phyloP scores from a whole-genome alignment of 2,329 filamentous ascomycete species.

The Akanthomyces lecanii region DNA sequence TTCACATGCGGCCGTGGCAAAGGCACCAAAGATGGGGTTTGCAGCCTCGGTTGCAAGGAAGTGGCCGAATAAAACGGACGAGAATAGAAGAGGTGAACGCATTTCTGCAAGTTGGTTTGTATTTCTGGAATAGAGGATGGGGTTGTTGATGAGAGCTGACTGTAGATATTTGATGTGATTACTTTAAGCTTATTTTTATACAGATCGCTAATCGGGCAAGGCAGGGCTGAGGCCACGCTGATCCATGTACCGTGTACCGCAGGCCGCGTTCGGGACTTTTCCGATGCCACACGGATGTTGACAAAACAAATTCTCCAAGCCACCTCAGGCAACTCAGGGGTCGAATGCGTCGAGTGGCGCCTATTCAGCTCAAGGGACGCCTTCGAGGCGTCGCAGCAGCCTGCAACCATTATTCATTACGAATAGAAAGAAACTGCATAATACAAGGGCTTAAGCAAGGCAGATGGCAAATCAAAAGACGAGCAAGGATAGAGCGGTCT shows the following conservation, averaged over 20 bases:
- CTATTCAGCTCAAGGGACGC: neutral
- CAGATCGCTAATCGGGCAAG: neutral
- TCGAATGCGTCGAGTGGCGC: neutral
- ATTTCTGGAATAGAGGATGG: neutral
- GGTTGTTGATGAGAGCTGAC: rapidly evolving
- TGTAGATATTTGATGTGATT: neutral
- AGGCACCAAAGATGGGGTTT: neutral
- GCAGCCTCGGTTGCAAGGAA: neutral
- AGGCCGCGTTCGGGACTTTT: neutral
- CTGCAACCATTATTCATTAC: too few relatives aligned
- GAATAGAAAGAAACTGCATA: too few relatives aligned
- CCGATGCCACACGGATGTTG: neutral
- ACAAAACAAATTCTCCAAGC: neutral
- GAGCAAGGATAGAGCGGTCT: too few relatives aligned
- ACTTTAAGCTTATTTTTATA: too few relatives aligned
- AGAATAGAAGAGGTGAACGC: neutral
- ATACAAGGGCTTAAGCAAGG: too few relatives aligned
- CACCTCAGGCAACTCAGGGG: neutral
- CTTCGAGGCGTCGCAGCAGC: too few relatives aligned
- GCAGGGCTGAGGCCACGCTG: neutral
- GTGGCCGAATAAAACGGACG: neutral
- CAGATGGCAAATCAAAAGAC: too few relatives aligned
- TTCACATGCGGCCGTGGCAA: neutral
- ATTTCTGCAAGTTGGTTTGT: neutral
- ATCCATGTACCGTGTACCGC: neutral